phyloP scores from a whole-genome alignment of 306 rosid genomes.

The Trifolium repens region DNA sequence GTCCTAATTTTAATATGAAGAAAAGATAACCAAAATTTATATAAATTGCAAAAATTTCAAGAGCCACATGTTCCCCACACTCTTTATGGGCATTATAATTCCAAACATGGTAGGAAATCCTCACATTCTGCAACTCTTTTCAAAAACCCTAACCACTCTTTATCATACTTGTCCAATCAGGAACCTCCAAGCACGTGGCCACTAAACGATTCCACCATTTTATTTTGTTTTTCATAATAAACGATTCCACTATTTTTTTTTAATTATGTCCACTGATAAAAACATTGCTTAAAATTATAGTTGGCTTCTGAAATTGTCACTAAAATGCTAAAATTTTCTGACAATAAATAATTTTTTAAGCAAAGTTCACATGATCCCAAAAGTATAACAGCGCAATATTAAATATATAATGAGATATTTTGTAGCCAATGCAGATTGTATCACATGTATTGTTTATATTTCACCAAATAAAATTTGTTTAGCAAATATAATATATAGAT shows the following conservation, averaged over 20 bases:
- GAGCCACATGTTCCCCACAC: conserved; percentile 52
- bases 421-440: conserved; percentile 46
- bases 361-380: conserved; percentile 65
- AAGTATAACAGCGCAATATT: conserved; percentile 45
- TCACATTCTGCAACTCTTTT: conserved; percentile 34
- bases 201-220: conserved; percentile 48
- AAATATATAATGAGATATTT: conserved; percentile 39
- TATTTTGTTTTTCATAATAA: conserved; percentile 34
- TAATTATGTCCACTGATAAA: conserved; percentile 41
- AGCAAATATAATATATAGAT: not conserved
- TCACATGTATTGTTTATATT: conserved; percentile 53
- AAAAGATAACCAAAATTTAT: not conserved
- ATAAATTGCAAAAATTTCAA: conserved; percentile 17
- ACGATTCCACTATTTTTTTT: conserved; percentile 50
- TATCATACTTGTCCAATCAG: conserved; percentile 43
- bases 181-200: conserved; percentile 63
- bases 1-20: too few relatives aligned
- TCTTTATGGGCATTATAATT: conserved; percentile 44
- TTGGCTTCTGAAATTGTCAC: conserved; percentile 58
- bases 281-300: conserved; percentile 43
- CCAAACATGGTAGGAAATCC: conserved; percentile 50
- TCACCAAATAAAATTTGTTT: not conserved
- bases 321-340: conserved; percentile 58
- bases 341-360: conserved; percentile 38
- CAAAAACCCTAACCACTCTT: conserved; percentile 43